Evolutionary conservation across 352 stramenopile species (phyloP).

Genomic region (Pythium grandisporangium): DNA sequence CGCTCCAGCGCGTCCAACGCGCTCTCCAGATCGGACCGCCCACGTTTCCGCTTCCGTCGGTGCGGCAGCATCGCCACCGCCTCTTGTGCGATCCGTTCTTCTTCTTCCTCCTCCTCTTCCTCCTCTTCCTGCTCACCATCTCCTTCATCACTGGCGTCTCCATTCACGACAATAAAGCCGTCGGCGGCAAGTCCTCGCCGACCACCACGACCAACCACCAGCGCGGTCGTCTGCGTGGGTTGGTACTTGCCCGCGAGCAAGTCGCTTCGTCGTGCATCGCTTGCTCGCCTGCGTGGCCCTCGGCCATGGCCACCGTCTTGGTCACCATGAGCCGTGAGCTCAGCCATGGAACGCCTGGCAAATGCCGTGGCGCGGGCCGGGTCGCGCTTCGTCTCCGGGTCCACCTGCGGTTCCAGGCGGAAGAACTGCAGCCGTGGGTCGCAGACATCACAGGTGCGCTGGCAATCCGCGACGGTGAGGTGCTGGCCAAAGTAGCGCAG

Average conservation of each 20-base stretch:
- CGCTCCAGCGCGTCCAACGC: constrained; percentile 30
- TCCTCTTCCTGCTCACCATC: not conserved
- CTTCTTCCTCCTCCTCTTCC: not conserved
- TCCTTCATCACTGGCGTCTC: constrained; percentile 20
- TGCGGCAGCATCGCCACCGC: no score
- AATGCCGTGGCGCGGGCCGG: not conserved
- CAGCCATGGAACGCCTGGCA: constrained; percentile 5
- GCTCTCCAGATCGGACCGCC: no score
- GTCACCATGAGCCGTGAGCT: constrained; percentile 9
- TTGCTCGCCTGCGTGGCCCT: constrained; percentile 11
- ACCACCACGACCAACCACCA: constrained; percentile 24
- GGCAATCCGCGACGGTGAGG: constrained; percentile 30
- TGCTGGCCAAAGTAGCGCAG: constrained; percentile 48
- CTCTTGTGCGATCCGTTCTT: no score
- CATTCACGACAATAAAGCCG: constrained; percentile 52
- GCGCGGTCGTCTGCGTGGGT: constrained; percentile 31
- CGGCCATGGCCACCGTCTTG: constrained; percentile 4
- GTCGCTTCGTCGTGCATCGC: constrained; percentile 27
- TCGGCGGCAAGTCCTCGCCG: constrained; percentile 21
- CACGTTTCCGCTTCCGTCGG: no score
- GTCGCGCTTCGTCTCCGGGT: not conserved
- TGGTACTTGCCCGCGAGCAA: constrained; percentile 39
- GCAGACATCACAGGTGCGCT: constrained; percentile 44
- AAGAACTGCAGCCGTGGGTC: constrained; percentile 45
- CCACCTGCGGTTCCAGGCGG: constrained; percentile 15